Percentiles rank a stretch among this genome's conserved stretches.
phyloP scores from a whole-genome alignment of 2,329 filamentous ascomycete genomes.

The Penicillium sp. region DNA sequence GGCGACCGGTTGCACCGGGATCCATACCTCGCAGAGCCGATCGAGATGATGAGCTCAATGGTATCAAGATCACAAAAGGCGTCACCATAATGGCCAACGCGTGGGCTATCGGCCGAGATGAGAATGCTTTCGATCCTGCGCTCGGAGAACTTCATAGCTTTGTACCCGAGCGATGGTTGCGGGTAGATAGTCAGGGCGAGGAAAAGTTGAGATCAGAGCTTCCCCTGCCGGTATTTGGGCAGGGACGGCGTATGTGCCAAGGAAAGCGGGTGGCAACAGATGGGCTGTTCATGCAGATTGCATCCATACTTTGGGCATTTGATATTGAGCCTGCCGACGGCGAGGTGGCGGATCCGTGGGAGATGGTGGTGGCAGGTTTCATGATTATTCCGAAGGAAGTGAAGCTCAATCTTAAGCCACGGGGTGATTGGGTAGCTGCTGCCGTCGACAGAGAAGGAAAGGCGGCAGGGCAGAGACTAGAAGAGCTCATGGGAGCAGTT shows the following conservation, averaged over 20 bases:
- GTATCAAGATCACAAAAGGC: slow-evolving; percentile 50
- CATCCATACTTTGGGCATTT: slow-evolving; percentile 26
- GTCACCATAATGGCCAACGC: slow-evolving; percentile 50
- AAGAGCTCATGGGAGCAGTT: slow-evolving; percentile 17
- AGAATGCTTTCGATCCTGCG: slow-evolving; percentile 36
- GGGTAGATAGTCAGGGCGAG: background rate
- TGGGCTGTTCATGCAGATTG: slow-evolving; percentile 24
- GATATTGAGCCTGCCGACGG: slow-evolving; percentile 18
- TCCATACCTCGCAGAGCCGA: slow-evolving; percentile 52
- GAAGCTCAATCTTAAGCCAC: slow-evolving; percentile 20
- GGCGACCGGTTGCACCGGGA: slow-evolving; percentile 47
- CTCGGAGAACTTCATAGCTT: slow-evolving; percentile 21
- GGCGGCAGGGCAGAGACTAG: slow-evolving; percentile 15
- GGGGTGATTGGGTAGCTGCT: slow-evolving; percentile 17
- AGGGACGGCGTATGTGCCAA: slow-evolving; percentile 25
- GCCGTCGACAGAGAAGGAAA: slow-evolving; percentile 21
- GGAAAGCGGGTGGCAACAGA: slow-evolving; percentile 25
- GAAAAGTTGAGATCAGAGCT: slow-evolving; percentile 19
- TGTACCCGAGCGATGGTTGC: slow-evolving; percentile 23
- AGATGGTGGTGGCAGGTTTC: slow-evolving; percentile 26
- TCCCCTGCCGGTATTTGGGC: slow-evolving; percentile 24
- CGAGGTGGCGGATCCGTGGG: slow-evolving; percentile 22
- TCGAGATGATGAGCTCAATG: slow-evolving; percentile 50
- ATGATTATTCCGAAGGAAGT: slow-evolving; percentile 25
- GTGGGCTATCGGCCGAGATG: slow-evolving; percentile 49